Base-by-base conservation (phyloP, 768 basidiomycete species). In the Boletus reticulatus region DNA sequence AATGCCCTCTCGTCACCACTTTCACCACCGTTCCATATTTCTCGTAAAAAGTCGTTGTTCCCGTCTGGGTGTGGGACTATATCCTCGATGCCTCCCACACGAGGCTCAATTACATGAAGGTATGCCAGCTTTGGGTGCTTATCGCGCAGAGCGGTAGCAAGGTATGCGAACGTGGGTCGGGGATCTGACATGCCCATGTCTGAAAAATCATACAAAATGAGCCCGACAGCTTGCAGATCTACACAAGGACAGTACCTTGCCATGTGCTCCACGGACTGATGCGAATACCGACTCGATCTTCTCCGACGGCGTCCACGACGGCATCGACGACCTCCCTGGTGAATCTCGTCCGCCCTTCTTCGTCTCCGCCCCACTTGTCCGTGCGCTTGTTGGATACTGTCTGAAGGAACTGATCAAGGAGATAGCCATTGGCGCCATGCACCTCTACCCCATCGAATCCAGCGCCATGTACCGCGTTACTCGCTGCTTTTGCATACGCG, bases 91-190 rank as follows among this genome's bases (percentile, higher is more conserved):
- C 64, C 69, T 29, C 31, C 43, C n/a, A 66, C 48, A 69, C 73
- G 68, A 12, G 78, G 73, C 54, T 83, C 79, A 34, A 76, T 65
- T 17, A 76, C 57, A 59, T 84, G 83, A 4, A 85, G 56, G 65
- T 84, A 87, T 0, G 81, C 80, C 13, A 81, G 61, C 10, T 66
- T 55, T n/a, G 60, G 57, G 22, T 61, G 60, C 19, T 71, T 68
- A 41, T 63, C 53, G 11, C 59, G 63, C 14, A 87, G 55, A 43
- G 75, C 52, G 3, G 69, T 48, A 29, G 9, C 27, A 29, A 29
- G 27, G 8, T 29, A 29, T 29, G 8, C 27, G 9, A 29, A 29
- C 27, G 27, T 29, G 27, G 27, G 27, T 29, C 27, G 27, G 9
- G 27, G 27, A 29, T 29, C 27, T 8, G 27, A 9, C 27, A 29